These are phyloP conservation scores for Vigna unguiculata DNA, from an alignment of 306 rosid species.

Conservation along the genomic window DNA sequence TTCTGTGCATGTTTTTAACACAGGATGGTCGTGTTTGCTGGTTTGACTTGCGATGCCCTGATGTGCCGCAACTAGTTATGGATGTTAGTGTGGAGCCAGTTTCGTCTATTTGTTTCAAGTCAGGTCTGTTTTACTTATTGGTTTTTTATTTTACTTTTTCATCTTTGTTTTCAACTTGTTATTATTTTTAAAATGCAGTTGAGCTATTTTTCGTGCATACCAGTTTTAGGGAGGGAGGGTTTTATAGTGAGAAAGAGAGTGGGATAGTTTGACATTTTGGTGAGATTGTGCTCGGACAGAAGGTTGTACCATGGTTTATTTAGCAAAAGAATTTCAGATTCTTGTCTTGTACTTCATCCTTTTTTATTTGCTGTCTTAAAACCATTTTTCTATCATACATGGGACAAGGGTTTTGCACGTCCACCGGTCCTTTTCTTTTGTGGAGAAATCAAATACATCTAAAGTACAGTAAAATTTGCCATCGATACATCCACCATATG, in stretches of 20 bases:
- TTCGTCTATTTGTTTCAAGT: slow-evolving; percentile 75
- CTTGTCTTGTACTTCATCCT: not conserved
- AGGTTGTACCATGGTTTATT: not conserved
- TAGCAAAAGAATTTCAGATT: not conserved
- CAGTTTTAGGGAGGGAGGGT: not conserved
- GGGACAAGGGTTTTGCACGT: not conserved
- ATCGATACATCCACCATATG: not conserved
- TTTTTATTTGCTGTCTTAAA: not conserved
- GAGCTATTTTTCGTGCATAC: not conserved
- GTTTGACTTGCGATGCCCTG: slow-evolving; percentile 91
- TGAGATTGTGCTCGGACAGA: not conserved
- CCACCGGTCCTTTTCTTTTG: not conserved
- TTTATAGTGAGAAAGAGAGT: not conserved
- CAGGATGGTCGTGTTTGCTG: slow-evolving; percentile 93
- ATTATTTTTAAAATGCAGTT: not conserved
- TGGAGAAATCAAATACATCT: not conserved
- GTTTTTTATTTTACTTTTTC: slow-evolving; percentile 2
- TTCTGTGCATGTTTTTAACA: not conserved
- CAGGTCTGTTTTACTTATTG: slow-evolving; percentile 53
- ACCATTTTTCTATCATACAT: not conserved
- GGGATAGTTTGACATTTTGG: not conserved
- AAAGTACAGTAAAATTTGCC: not conserved
- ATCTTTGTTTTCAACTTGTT: not conserved
- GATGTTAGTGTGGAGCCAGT: slow-evolving; percentile 75
- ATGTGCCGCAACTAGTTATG: slow-evolving; percentile 59